Conservation (phyloP, 257 asterid genomes). For the Nicotiana sylvestris region DNA sequence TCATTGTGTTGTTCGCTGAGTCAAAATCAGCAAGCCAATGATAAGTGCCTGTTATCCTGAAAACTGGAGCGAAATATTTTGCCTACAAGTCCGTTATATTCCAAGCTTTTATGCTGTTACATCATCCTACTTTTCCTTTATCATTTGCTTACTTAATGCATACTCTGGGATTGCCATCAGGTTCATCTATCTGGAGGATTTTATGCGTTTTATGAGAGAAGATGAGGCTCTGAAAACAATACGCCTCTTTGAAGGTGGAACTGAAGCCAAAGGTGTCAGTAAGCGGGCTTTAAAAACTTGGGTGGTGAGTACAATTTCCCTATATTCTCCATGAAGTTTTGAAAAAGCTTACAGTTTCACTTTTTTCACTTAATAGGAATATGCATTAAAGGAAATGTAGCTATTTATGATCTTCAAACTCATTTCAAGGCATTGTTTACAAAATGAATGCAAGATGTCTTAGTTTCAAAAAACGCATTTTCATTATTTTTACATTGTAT, state of each 20-base stretch:
- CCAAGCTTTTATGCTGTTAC: not conserved
- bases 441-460: not conserved
- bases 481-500: not conserved
- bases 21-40: not conserved
- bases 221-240: constrained; percentile 67
- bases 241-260: constrained; percentile 57
- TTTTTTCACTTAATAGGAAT: not conserved
- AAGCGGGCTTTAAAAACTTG: constrained; percentile 74
- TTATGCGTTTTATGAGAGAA: constrained; percentile 72
- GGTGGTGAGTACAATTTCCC: constrained; percentile 54
- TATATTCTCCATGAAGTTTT: not conserved
- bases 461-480: not conserved
- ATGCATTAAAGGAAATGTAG: not conserved
- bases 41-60: not conserved
- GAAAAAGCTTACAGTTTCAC: not conserved
- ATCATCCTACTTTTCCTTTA: not conserved
- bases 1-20: not conserved
- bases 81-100: not conserved
- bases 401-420: not conserved
- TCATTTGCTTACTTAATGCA: not conserved
- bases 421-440: not conserved
- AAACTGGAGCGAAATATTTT: not conserved
- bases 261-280: constrained; percentile 67
- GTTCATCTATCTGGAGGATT: constrained; percentile 52
- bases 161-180: constrained; percentile 28